Percentiles rank a stretch among this genome's conserved stretches.
Evolutionary conservation across 306 rosid genomes (phyloP).

Genomic region (Prinsepia uniflora): DNA sequence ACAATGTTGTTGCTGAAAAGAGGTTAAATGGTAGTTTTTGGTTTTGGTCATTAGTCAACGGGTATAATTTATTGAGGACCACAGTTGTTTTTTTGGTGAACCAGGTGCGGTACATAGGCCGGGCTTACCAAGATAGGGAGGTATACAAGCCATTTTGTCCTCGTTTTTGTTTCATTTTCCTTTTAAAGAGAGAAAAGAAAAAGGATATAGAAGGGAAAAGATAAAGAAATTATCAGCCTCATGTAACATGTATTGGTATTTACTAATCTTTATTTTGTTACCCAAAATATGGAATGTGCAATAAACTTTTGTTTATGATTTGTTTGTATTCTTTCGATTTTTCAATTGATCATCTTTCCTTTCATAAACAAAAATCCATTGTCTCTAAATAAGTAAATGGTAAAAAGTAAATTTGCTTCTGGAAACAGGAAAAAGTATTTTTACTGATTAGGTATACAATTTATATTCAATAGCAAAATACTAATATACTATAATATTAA

Average conservation of each 20-base stretch:
- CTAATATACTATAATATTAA: no score
- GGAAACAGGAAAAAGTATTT: no score
- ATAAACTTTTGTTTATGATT: no score
- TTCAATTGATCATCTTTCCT: no score
- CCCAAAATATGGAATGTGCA: no score
- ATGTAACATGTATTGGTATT: not conserved
- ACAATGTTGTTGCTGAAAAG: not conserved
- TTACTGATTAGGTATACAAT: no score
- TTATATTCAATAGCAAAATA: no score
- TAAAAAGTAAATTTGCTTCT: no score
- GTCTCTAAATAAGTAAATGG: no score
- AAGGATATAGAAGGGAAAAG: not conserved
- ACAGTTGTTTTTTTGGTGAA: not conserved
- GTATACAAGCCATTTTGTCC: not conserved
- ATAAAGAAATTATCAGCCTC: not conserved
- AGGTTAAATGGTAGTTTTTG: not conserved
- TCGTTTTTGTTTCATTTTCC: not conserved
- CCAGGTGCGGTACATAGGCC: not conserved
- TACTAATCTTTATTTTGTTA: no score
- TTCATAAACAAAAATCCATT: no score
- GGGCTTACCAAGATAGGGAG: conserved; percentile 1
- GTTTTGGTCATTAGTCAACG: not conserved
- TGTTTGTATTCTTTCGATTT: no score
- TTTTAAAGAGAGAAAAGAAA: not conserved
- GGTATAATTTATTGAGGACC: not conserved